Conservation (phyloP, 164 flowering plant species). For the Liriodendron chinense region DNA sequence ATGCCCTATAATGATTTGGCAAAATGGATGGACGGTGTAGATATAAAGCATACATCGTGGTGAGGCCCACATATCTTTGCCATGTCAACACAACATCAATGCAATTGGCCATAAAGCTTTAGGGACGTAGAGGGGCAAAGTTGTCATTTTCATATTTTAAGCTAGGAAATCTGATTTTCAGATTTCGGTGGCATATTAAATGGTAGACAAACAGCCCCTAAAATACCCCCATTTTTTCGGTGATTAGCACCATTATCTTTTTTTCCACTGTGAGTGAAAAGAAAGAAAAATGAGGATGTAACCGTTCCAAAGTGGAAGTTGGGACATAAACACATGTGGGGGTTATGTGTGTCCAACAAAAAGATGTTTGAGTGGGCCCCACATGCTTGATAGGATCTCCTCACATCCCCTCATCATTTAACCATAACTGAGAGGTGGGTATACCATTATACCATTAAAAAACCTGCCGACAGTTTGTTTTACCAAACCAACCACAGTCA, state of each 20-base stretch:
- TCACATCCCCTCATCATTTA: background rate
- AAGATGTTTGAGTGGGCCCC: background rate
- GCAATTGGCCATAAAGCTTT: too few relatives aligned
- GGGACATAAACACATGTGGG: background rate
- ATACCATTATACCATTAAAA: background rate
- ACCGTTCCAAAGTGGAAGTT: too few relatives aligned
- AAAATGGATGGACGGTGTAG: too few relatives aligned
- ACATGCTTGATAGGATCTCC: background rate
- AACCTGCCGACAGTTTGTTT: slow-evolving; percentile 28
- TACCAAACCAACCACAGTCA: background rate
- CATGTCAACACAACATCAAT: too few relatives aligned
- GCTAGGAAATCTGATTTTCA: too few relatives aligned
- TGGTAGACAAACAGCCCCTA: too few relatives aligned
- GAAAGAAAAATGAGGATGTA: background rate
- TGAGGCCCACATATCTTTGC: too few relatives aligned
- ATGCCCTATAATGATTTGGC: too few relatives aligned
- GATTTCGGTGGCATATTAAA: too few relatives aligned
- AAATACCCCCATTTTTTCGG: background rate
- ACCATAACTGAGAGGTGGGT: background rate
- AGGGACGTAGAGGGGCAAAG: too few relatives aligned
- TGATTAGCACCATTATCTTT: background rate
- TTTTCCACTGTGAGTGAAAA: background rate
- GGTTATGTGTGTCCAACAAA: background rate
- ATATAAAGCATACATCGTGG: too few relatives aligned
- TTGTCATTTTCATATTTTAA: too few relatives aligned